phyloP scores from a whole-genome alignment of 2,329 filamentous ascomycete genomes.

The Stachybotrys elegans region DNA sequence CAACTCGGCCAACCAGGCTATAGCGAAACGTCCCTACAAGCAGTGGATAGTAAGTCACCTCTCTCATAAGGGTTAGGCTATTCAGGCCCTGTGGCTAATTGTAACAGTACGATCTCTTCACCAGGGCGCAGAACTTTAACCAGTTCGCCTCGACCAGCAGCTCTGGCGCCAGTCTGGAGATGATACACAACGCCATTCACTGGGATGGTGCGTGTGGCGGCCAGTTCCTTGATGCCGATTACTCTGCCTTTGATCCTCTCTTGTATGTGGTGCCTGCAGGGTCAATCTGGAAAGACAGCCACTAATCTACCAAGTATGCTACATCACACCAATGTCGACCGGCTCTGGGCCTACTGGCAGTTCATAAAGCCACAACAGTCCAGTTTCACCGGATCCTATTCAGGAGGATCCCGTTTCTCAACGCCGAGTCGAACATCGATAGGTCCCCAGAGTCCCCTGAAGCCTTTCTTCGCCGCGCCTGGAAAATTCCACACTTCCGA shows the following conservation, averaged over 20 bases:
- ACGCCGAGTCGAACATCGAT: constrained; percentile 34
- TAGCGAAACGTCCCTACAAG: constrained; percentile 19
- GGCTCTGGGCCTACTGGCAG: constrained; percentile 56
- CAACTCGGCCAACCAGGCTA: constrained; percentile 19
- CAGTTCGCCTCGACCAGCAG: constrained; percentile 14
- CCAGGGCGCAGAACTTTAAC: constrained; percentile 17
- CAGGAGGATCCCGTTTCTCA: constrained; percentile 30
- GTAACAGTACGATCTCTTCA: constrained; percentile 23
- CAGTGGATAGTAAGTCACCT: constrained; percentile 26
- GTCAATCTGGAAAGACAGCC: no score
- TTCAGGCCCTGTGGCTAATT: background rate
- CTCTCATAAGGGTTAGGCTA: background rate
- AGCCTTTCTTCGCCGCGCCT: constrained; percentile 41
- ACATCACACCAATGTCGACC: constrained; percentile 56
- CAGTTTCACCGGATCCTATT: constrained; percentile 30
- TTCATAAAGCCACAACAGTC: constrained; percentile 31
- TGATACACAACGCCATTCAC: constrained; percentile 25
- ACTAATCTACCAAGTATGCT: constrained; percentile 28
- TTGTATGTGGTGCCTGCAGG: constrained; percentile 1
- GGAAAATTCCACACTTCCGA: constrained; percentile 37
- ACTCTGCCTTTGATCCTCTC: constrained; percentile 26
- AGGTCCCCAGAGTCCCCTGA: constrained; percentile 39
- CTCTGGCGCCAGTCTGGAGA: constrained; percentile 25
- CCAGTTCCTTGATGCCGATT: constrained; percentile 22
- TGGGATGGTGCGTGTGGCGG: constrained; percentile 18